Base-by-base conservation (phyloP, 768 basidiomycete species). In the Hydnum rufescens region DNA sequence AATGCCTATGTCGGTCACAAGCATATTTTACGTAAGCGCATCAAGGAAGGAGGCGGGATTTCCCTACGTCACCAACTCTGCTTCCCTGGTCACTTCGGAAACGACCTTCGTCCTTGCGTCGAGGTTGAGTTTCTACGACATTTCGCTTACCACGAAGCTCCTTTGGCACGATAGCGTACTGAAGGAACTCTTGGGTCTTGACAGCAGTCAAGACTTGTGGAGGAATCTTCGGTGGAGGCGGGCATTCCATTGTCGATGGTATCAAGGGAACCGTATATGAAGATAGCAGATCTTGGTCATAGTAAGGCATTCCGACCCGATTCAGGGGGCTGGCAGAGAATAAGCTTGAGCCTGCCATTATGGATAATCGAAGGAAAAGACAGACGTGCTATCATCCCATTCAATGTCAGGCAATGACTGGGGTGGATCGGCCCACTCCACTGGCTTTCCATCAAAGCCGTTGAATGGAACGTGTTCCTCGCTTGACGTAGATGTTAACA, bases 71-170 rank as follows among this genome's bases (percentile, higher is more conserved):
- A 51, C 68, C 63, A 36, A 63, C 61, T 49, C 69, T n/a, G 54
- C 57, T 66, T 56, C 69, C 62, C 64, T 78, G 80, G 32, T 85
- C 90, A 61, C 92, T 96, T 55, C 88, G 71, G 65, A 96, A 99
- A 28, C 83, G 73, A n/a, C 70, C 77, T 57, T 74, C 71, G 4
- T 68, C 64, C 62, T 76, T 76, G 26, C 44, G 4, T 54, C 71
- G 68, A n/a, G 71, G 64, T 23, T 66, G 69, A 13, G 71, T 67
- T 18, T 67, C 64, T 4, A 78, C 74, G 58, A 90, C 73, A 62
- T 97, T 93, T 34, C 93, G 75, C 54, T 78, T 74, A 0, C 86
- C 88, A 57, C 77, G 75, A 22, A 93, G 69, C 57, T 93, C 89
- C 60, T 79, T 80, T 0, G 93, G 93, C 47, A 90, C 70, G 0